Conservation (phyloP, 257 asterid genomes). For the Petunia secreta region DNA sequence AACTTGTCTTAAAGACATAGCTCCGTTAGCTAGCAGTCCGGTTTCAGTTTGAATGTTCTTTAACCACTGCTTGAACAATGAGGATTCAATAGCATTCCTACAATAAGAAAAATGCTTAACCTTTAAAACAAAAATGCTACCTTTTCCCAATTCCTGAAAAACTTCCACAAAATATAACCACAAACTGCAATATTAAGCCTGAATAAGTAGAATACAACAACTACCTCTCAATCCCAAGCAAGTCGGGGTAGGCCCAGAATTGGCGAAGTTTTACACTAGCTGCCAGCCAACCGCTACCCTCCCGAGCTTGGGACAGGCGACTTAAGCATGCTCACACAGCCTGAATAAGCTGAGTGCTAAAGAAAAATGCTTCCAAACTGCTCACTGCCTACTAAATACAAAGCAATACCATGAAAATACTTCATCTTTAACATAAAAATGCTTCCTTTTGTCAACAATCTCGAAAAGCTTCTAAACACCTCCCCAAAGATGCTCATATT, state of each 20-base stretch:
- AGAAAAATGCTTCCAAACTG: neutral
- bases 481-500: neutral
- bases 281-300: too few species aligned
- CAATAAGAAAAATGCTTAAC: constrained; percentile 27
- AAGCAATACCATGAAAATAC: neutral
- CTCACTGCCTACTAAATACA: neutral
- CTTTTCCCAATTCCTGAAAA: neutral
- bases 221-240: too few species aligned
- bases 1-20: constrained; percentile 63
- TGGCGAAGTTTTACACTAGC: too few species aligned
- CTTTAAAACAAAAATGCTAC: neutral
- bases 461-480: neutral
- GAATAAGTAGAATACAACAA: too few species aligned
- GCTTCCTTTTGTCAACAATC: neutral
- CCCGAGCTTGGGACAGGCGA: too few species aligned
- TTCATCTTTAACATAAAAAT: neutral
- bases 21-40: constrained; percentile 72
- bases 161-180: neutral
- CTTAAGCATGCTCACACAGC: neutral
- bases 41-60: constrained; percentile 66
- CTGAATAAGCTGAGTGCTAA: neutral
- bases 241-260: too few species aligned
- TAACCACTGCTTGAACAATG: constrained; percentile 84
- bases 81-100: constrained; percentile 85
- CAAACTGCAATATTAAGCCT: neutral